Evolutionary conservation across 345 rosid species (phyloP), one percentile per base, ranked within the genome.

Genomic region (Lumnitzera littorea): DNA sequence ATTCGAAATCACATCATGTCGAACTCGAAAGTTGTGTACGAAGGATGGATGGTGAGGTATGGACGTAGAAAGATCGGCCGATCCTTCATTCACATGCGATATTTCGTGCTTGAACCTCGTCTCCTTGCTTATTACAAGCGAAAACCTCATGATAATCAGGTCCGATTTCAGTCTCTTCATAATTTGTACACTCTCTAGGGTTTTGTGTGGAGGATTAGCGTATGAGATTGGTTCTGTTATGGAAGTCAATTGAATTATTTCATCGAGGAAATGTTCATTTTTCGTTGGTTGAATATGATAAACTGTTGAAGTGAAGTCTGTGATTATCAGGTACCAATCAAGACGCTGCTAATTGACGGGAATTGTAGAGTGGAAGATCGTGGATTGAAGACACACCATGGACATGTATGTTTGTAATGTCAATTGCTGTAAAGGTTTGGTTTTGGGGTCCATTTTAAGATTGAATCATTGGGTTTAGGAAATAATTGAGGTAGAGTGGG

Each of bases 21-120:
- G 43, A 36, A 36, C 43, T 82, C 99, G 36, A 95, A 91, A 74
- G 82, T 86, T 24, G 89, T 91, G 48, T 95, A 91, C 57, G 97
- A 95, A 71, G 99, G 99, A 62, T 95, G 97, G 99, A 95, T 91
- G 99, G 97, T 95, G 72, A 78, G 99, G 62, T 91, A 91, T 59
- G 99, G 99, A 61, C 80, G 99, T 63, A 85, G 96, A 73, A 95
- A 84, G 88, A 95, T 95, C 83, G 99, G 96, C 14, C 64, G 96
- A 76, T 91, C 99, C 16, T 95, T 79, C 57, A 91, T 95, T 68
- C 99, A 95, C 58, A 95, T 86, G 99, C 79, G 99, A 70, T 91
- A 85, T 68, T 95, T 95, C 76, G 91, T 95, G 47, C 85, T 95
- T 58, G 99, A 86, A 60, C 80, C 95, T 24, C 88, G 95, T 50